Evolutionary conservation across 2,329 filamentous ascomycete genomes (phyloP).

Genomic region (Colletotrichum musicola): DNA sequence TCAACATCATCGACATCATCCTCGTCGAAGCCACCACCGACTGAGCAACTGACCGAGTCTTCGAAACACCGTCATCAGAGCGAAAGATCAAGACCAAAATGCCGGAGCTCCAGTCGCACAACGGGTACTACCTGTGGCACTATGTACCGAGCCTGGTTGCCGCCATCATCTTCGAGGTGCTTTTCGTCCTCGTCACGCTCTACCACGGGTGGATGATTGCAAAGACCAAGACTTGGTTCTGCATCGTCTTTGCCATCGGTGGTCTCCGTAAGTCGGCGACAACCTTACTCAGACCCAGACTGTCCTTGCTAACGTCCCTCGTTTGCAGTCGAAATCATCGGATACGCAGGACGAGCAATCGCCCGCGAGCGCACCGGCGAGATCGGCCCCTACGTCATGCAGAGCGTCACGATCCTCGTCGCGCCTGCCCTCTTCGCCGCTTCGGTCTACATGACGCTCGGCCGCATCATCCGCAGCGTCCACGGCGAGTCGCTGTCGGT

Average conservation of each 20-base stretch:
- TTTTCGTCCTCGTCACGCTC: conserved; percentile 55
- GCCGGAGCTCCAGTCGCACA: conserved; percentile 48
- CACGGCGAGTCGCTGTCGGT: conserved; percentile 50
- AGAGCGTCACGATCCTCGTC: conserved; percentile 59
- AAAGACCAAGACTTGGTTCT: conserved; percentile 62
- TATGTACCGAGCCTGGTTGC: conserved; percentile 57
- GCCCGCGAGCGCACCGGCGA: conserved; percentile 46
- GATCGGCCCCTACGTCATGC: conserved; percentile 55
- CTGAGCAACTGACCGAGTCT: not conserved
- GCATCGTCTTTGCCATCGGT: conserved; percentile 61
- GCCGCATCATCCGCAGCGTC: conserved; percentile 56
- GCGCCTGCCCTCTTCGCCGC: conserved; percentile 63
- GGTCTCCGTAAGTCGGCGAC: conserved; percentile 56
- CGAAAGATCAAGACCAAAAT: conserved; percentile 39
- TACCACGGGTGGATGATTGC: conserved; percentile 57
- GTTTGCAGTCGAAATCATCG: conserved; percentile 58
- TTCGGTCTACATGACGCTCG: conserved; percentile 64
- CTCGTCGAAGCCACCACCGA: not conserved
- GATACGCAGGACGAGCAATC: conserved; percentile 52
- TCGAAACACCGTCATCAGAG: not conserved
- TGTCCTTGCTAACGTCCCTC: conserved; percentile 19
- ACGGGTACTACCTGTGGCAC: conserved; percentile 51
- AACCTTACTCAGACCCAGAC: not conserved
- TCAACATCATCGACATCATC: not conserved
- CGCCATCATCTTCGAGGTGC: conserved; percentile 56